A percentile compares a stretch with the other conserved stretches of the same genome.
These are phyloP conservation scores for Suillus plorans DNA, from an alignment of 768 basidiomycete species.

Conservation along the genomic window DNA sequence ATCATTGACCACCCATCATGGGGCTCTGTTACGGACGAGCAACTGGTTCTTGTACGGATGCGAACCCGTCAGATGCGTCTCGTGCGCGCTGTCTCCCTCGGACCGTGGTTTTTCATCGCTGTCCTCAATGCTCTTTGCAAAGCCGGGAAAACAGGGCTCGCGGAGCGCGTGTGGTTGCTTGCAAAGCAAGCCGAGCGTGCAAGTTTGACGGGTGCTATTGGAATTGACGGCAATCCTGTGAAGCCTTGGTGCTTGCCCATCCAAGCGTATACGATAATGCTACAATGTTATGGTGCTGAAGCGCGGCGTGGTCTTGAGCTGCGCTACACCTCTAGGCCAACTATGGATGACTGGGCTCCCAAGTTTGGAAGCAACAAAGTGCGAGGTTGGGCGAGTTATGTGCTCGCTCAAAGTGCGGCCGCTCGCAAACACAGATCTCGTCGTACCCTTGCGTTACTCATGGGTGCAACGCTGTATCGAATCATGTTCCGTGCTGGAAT, in stretches of 20 bases:
- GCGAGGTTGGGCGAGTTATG: conserved; percentile 37
- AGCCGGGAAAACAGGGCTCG: conserved; percentile 49
- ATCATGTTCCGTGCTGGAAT: conserved; percentile 36
- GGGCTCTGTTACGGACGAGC: conserved; percentile 23
- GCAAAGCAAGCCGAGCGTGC: conserved; percentile 56
- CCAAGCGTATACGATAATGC: conserved; percentile 71
- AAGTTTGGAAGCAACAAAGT: conserved; percentile 20
- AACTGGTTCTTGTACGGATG: conserved; percentile 27
- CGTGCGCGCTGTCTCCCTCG: conserved; percentile 45
- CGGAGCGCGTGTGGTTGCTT: conserved; percentile 64
- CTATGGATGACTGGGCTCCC: conserved; percentile 20
- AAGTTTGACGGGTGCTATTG: conserved; percentile 35
- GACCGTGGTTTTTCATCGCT: conserved; percentile 58
- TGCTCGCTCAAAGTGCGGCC: conserved; percentile 22
- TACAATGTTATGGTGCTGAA: conserved; percentile 56
- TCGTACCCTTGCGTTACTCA: conserved; percentile 28
- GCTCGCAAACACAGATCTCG: conserved; percentile 24
- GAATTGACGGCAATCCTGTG: conserved; percentile 18
- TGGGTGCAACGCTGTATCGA: conserved; percentile 33
- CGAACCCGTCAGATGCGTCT: conserved; percentile 33
- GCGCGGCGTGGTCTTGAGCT: conserved; percentile 30
- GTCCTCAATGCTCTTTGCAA: conserved; percentile 64
- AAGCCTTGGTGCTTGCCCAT: conserved; percentile 66
- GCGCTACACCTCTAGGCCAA: conserved; percentile 9
- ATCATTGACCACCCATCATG: conserved; percentile 40